Evolutionary conservation across 495 filamentous ascomycete species (phyloP).

Genomic region (Bacidia rubella): DNA sequence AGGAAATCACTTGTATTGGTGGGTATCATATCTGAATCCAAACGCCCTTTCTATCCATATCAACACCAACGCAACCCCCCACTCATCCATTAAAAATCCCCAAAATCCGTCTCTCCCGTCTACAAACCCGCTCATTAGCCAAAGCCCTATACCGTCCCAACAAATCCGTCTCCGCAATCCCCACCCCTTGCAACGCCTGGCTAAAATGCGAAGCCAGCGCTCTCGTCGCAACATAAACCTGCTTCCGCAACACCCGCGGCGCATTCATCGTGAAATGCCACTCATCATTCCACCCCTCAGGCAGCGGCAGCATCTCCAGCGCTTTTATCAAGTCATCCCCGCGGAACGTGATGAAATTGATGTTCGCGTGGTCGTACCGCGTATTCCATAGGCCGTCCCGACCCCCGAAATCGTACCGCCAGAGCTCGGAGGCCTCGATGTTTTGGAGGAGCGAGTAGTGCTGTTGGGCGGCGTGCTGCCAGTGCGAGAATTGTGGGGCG

Average conservation of each 20-base stretch:
- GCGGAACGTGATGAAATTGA: slow-evolving; percentile 16
- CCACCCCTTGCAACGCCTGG: slow-evolving; percentile 7
- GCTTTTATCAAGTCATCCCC: slow-evolving; percentile 13
- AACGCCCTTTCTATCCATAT: not conserved
- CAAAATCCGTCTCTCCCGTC: not conserved
- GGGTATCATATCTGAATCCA: not conserved
- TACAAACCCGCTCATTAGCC: slow-evolving; percentile 12
- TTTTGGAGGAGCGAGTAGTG: slow-evolving; percentile 20
- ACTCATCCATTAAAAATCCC: not conserved
- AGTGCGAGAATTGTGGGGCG: slow-evolving; percentile 5
- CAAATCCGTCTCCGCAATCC: slow-evolving; percentile 16
- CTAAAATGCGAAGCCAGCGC: slow-evolving; percentile 15
- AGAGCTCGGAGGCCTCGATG: slow-evolving; percentile 11
- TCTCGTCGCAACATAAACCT: slow-evolving; percentile 5
- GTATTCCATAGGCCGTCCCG: slow-evolving; percentile 11
- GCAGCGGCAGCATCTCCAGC: slow-evolving; percentile 12
- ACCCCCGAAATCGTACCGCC: slow-evolving; percentile 10
- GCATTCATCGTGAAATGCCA: slow-evolving; percentile 8
- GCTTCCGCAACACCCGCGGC: not conserved
- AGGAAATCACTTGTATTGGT: no score
- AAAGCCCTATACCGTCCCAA: slow-evolving; percentile 10
- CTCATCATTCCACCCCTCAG: slow-evolving; percentile 12
- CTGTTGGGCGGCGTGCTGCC: slow-evolving; percentile 17
- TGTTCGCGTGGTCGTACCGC: slow-evolving; percentile 11
- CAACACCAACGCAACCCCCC: not conserved